Conservation (phyloP, 2,329 filamentous ascomycete species). For the Pseudopyricularia javanii region DNA sequence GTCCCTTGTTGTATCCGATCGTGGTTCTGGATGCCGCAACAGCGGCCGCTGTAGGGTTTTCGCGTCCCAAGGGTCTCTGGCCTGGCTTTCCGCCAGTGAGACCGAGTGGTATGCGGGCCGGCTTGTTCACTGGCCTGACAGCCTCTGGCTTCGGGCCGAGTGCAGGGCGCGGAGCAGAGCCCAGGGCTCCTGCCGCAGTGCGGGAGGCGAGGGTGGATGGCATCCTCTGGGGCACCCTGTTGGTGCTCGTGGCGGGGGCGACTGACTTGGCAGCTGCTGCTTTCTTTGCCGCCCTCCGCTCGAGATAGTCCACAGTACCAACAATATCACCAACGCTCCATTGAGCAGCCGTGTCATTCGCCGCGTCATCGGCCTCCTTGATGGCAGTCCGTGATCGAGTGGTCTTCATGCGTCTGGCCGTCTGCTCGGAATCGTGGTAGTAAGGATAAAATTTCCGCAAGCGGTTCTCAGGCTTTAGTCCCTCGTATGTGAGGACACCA, state of each 20-base stretch:
- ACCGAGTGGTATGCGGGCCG: constrained; percentile 2
- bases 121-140: constrained; percentile 10
- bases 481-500: constrained; percentile 41
- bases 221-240: constrained; percentile 5
- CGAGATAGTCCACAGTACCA: constrained; percentile 27
- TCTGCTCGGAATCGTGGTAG: constrained; percentile 38
- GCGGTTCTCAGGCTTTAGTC: constrained; percentile 44
- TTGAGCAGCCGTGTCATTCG: constrained; percentile 50
- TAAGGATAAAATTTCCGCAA: constrained; percentile 49
- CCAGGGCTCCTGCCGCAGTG: constrained; percentile 39
- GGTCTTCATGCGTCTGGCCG: not conserved
- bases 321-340: constrained; percentile 47
- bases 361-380: constrained; percentile 53
- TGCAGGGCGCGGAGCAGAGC: constrained; percentile 20
- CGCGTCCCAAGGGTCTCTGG: constrained; percentile 8
- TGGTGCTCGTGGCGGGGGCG: not conserved
- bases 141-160: constrained; percentile 10
- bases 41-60: constrained; percentile 24
- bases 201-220: constrained; percentile 43
- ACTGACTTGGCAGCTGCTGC: constrained; percentile 7
- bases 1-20: constrained; percentile 73
- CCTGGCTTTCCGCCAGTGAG: constrained; percentile 17
- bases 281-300: constrained; percentile 16
- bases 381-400: constrained; percentile 12
- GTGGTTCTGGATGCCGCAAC: constrained; percentile 65